Conservation (phyloP, 148 eudicot genomes). For the Fallopia convolvulus region DNA sequence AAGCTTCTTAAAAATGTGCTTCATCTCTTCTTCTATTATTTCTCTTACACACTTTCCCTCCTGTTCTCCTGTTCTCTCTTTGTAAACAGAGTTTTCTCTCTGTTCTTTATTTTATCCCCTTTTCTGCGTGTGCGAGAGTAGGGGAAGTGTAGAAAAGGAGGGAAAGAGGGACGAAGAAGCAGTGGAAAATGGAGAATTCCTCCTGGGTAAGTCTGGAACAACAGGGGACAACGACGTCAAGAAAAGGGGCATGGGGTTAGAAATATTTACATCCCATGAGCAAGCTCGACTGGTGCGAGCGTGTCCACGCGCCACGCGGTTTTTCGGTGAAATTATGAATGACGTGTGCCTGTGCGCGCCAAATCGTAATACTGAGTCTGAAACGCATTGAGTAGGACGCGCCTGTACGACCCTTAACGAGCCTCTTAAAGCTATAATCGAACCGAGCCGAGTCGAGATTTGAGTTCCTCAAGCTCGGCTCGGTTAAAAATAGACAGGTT, state of each 20-base stretch:
- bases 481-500: no score
- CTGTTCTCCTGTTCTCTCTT: not conserved
- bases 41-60: not conserved
- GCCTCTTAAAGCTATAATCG: no score
- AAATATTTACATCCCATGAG: not conserved
- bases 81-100: not conserved
- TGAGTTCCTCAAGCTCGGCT: no score
- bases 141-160: not conserved
- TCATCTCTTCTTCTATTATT: conserved; percentile 17
- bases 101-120: not conserved
- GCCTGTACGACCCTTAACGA: no score
- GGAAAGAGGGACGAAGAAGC: not conserved
- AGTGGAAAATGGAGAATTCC: not conserved
- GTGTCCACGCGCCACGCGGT: not conserved
- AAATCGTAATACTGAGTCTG: not conserved
- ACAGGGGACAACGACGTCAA: not conserved
- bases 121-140: not conserved
- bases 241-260: not conserved
- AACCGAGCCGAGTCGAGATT: no score
- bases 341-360: not conserved
- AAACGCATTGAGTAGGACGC: no score
- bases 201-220: not conserved
- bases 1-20: conserved; percentile 51
- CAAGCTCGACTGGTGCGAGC: not conserved
- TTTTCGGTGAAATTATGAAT: not conserved